Evolutionary conservation across 345 rosid species (phyloP).

Genomic region (Linum usitatissimum): DNA sequence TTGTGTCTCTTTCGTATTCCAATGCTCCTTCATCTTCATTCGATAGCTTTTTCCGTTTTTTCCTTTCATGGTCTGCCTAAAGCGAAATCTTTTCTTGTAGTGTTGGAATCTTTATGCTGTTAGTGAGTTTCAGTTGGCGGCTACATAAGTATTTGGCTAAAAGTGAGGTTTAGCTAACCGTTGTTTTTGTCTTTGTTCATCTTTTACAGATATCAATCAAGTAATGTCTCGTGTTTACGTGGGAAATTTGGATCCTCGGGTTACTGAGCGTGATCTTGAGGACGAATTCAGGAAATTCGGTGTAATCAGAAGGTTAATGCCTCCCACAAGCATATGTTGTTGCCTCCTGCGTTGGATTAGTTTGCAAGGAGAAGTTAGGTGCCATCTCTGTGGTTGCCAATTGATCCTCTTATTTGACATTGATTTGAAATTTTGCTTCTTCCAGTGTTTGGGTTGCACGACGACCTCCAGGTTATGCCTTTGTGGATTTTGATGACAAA

Average conservation of each 20-base stretch:
- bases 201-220: neutral
- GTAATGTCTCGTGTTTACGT: slow-evolving; percentile 28
- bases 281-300: slow-evolving; percentile 27
- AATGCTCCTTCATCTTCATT: too few species aligned
- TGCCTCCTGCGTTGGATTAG: neutral
- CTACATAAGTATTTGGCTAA: too few species aligned
- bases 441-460: slow-evolving; percentile 93
- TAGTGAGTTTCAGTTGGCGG: too few species aligned
- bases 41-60: too few species aligned
- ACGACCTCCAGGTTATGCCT: slow-evolving; percentile 94
- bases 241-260: slow-evolving; percentile 28
- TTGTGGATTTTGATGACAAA: slow-evolving; percentile 67
- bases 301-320: slow-evolving; percentile 14
- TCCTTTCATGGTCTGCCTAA: too few species aligned
- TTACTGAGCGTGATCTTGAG: slow-evolving; percentile 27
- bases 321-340: neutral
- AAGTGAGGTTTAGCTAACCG: neutral
- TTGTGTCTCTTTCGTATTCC: too few species aligned
- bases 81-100: too few species aligned
- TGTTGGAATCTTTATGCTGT: too few species aligned
- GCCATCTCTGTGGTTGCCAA: neutral
- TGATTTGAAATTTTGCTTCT: neutral
- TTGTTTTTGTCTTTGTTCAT: neutral
- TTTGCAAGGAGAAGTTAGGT: neutral
- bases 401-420: neutral